Evolutionary conservation across 805 yeast genomes (phyloP), one percentile per base, ranked within the genome.

Genomic region (baker's yeast (Saccharomyces cerevisiae)): DNA sequence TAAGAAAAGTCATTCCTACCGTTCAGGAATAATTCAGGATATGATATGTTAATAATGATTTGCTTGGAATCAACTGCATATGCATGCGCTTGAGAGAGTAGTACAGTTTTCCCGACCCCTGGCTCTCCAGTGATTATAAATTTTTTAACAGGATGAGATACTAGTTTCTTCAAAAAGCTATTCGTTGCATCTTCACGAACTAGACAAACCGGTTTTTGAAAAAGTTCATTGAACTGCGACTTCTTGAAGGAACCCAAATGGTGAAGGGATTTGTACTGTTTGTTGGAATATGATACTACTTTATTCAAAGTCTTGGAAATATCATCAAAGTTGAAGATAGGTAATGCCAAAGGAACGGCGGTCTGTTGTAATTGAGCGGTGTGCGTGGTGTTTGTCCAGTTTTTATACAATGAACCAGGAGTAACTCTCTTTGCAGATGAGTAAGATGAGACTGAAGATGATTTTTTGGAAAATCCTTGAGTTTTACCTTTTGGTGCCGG

Each of bases 81-180:
- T 1, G 72, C 69, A 36, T 70, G 71, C 2, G 61, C 49, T 68
- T 90, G 96, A 0, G 91, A 69, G 49, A 90, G 62, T 41, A 84
- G 63, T 0, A 89, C 80, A 2, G 92, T 80, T 73, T 90, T 91
- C 6, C 97, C 97, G 10, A 80, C 76, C 50, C 96, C 96, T 47
- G 79, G 71, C 53, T 79, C 83, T 47, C 96, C 96, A 22, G 79
- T 67, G n/a, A 89, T 57, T 30, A 83, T 73, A 30, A 78, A 61
- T 61, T 85, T 76, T 63, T 82, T 85, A 11, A 70, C 61, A 0
- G 78, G 67, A 0, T 78, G 63, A 4, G 63, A 67, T 17, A 70
- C 55, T 10, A 82, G 63, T 48, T 82, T 69, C 1, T 71, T 63
- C 26, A 71, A 60, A 11, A 81, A 59, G 24, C 75, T 63, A 21